Conservation (phyloP, 176 grass and related monocot species). For the Stipa capillata region DNA sequence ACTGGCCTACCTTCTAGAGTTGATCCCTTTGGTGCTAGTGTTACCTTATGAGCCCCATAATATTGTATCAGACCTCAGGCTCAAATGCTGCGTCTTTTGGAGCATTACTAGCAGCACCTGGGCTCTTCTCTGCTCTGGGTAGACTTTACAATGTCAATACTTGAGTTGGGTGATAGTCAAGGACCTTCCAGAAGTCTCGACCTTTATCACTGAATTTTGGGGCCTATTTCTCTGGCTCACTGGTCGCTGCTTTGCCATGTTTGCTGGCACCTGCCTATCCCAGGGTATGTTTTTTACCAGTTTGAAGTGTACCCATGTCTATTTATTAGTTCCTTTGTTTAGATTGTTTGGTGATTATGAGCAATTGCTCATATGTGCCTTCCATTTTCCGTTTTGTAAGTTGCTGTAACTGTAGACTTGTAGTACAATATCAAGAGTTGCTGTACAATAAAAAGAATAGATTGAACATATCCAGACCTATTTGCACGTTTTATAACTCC, state of each 20-base stretch:
- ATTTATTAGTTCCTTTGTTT: background rate
- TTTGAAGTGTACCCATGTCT: background rate
- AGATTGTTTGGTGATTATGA: background rate
- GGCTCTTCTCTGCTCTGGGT: background rate
- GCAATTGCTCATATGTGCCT: background rate
- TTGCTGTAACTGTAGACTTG: background rate
- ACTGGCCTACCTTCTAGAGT: background rate
- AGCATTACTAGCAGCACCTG: background rate
- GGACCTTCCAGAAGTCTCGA: background rate
- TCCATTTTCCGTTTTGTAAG: background rate
- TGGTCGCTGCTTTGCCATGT: background rate
- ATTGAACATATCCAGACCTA: background rate
- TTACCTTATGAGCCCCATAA: too few relatives aligned
- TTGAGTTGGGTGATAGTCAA: background rate
- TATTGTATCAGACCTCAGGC: too few relatives aligned
- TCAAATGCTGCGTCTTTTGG: background rate
- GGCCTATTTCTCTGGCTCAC: background rate
- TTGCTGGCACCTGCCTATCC: background rate
- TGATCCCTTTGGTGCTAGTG: background rate
- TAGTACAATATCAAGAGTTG: background rate
- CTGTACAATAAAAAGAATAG: background rate
- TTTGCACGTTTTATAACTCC: background rate
- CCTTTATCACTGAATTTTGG: background rate
- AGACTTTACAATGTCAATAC: background rate
- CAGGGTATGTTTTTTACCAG: background rate